Evolutionary conservation across 129 eudicot species (phyloP), one percentile per base, ranked within the genome.

Genomic region (Sambucus nigra): DNA sequence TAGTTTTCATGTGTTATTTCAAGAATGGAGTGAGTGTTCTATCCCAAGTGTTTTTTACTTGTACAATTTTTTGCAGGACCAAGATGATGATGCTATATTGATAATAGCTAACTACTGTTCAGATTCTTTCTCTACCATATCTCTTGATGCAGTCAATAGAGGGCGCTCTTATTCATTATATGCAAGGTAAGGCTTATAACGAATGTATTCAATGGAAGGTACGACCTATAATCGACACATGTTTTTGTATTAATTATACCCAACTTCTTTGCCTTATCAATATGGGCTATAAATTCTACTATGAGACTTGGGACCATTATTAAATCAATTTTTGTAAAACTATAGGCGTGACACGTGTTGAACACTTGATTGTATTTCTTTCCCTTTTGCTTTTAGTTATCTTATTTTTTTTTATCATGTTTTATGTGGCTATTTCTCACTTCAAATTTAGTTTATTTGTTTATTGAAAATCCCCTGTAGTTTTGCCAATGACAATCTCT

Each of bases 41-140:
- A 53, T n/a, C n/a, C n/a, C n/a, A n/a, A n/a, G n/a, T n/a, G n/a
- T n/a, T n/a, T n/a, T n/a, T n/a, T n/a, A n/a, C n/a, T n/a, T n/a
- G n/a, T n/a, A n/a, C 57, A 14, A 48, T 31, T 28, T 59, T 20
- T 44, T 71, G 73, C 75, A 91, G 99, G 99, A 91, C 72, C 86
- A 82, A 74, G 94, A 91, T 64, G 87, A 91, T 79, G 99, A 91
- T 63, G 99, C 99, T 23, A 82, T 91, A 86, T 79, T 91, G 40
- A 62, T 91, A 50, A 87, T 74, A 63, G 99, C 99, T 54, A 94
- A 91, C 44, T 91, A 85, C 44, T 91, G 89, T 57, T 79, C 89
- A 25, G 99, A 91, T 73, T 74, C 89, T 16, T 80, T 91, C 63
- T 74, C 94, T 64, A 73, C 95, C 31, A 60, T 91, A 66, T 85